These are phyloP conservation scores for Pseudogymnoascus sp. DNA, from an alignment of 2,329 filamentous ascomycete genomes.

Conservation along the genomic window DNA sequence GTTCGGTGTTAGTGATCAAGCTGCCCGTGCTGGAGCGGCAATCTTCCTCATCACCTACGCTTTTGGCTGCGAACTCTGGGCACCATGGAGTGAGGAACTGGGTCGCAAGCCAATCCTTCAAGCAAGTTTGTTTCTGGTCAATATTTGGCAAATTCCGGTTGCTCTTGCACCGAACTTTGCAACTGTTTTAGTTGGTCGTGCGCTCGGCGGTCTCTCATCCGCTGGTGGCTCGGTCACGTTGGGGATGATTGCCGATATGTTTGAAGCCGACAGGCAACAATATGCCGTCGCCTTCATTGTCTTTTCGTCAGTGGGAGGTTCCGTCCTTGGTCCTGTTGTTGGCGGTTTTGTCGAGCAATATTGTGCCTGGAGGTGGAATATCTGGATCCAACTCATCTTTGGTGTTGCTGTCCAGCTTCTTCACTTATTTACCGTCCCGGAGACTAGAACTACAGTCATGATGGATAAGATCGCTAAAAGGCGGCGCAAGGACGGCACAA, in stretches of 20 bases:
- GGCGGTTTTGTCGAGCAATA: slow-evolving; percentile 68
- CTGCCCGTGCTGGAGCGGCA: slow-evolving; percentile 66
- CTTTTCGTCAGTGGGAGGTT: slow-evolving; percentile 73
- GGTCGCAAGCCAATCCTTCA: slow-evolving; percentile 73
- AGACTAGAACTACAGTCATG: slow-evolving; percentile 70
- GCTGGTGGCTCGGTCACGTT: slow-evolving; percentile 68
- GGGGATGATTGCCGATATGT: slow-evolving; percentile 70
- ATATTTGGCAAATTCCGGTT: slow-evolving; percentile 69
- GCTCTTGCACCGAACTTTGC: slow-evolving; percentile 68
- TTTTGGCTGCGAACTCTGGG: slow-evolving; percentile 84
- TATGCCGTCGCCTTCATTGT: slow-evolving; percentile 72
- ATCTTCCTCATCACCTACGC: slow-evolving; percentile 76
- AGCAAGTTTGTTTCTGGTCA: slow-evolving; percentile 66
- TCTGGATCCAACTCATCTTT: slow-evolving; percentile 82
- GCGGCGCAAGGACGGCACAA: slow-evolving; percentile 55
- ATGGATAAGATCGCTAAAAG: slow-evolving; percentile 75
- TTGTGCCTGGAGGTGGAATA: slow-evolving; percentile 67
- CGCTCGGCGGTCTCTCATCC: slow-evolving; percentile 63
- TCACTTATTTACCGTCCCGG: slow-evolving; percentile 66
- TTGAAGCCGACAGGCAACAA: slow-evolving; percentile 64
- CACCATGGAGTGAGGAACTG: slow-evolving; percentile 79
- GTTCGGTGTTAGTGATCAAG: slow-evolving; percentile 62
- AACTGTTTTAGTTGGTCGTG: slow-evolving; percentile 63
- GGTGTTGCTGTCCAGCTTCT: slow-evolving; percentile 62
- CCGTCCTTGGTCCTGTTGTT: slow-evolving; percentile 70